Evolutionary conservation across 2,329 filamentous ascomycete species (phyloP).

Genomic region (Venturia asperata): DNA sequence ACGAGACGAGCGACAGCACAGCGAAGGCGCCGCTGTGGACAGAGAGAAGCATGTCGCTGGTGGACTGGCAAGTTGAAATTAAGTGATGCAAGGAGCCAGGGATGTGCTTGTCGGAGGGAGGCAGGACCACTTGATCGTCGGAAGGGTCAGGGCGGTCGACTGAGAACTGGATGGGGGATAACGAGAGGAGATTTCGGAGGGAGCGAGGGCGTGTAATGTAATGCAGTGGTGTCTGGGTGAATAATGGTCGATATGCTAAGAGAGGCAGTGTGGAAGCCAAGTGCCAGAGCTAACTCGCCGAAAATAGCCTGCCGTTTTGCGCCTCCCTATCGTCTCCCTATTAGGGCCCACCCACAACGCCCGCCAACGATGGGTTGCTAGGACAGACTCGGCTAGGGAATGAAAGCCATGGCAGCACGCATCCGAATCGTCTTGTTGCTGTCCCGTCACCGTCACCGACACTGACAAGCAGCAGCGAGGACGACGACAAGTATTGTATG

Average conservation of each 20-base stretch:
- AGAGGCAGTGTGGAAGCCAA: too few species aligned
- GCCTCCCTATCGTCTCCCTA: too few species aligned
- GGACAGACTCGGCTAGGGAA: too few species aligned
- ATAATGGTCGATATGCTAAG: neutral
- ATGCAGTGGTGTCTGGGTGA: neutral
- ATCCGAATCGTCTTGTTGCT: too few species aligned
- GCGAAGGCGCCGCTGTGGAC: neutral
- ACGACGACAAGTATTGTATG: too few species aligned
- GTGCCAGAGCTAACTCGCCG: too few species aligned
- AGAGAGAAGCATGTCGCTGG: constrained; percentile 13
- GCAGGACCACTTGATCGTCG: neutral
- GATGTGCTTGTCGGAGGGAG: neutral
- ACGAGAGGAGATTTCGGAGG: neutral
- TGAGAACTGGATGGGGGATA: neutral
- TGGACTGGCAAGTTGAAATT: neutral
- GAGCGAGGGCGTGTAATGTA: neutral
- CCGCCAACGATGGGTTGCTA: too few species aligned
- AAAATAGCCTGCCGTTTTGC: neutral
- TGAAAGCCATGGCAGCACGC: too few species aligned
- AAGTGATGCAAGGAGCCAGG: neutral
- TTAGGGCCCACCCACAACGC: too few species aligned
- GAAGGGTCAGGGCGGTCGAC: neutral
- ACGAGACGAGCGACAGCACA: constrained; percentile 5
- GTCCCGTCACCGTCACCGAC: too few species aligned
- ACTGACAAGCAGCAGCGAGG: too few species aligned